Evolutionary conservation across 2,329 filamentous ascomycete species (phyloP).

Genomic region (Apiospora malaysiana): DNA sequence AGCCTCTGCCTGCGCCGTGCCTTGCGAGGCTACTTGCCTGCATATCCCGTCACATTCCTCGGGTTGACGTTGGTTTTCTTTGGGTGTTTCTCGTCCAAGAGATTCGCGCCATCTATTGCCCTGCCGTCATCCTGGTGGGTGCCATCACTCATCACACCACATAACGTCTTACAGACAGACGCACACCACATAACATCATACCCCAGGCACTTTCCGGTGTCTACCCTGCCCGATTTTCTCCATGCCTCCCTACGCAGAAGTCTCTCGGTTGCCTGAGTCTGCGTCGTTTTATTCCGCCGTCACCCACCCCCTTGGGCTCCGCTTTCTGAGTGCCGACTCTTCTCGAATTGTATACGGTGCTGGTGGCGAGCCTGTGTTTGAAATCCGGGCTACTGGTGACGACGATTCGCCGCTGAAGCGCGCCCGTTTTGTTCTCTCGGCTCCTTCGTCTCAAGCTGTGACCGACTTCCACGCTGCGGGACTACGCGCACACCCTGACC

Average conservation of each 20-base stretch:
- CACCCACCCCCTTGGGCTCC: slow-evolving; percentile 78
- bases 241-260: slow-evolving; percentile 62
- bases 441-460: slow-evolving; percentile 68
- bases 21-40: slow-evolving; percentile 30
- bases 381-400: slow-evolving; percentile 48
- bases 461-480: slow-evolving; percentile 75
- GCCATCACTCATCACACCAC: slow-evolving; percentile 3
- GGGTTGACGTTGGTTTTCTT: slow-evolving; percentile 7
- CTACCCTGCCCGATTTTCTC: slow-evolving; percentile 23
- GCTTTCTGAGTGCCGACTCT: slow-evolving; percentile 60
- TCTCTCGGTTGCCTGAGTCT: slow-evolving; percentile 78
- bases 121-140: background rate
- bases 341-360: slow-evolving; percentile 51
- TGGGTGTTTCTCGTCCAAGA: slow-evolving; percentile 8
- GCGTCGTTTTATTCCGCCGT: slow-evolving; percentile 84
- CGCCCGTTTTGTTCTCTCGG: slow-evolving; percentile 69
- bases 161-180: background rate
- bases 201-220: slow-evolving; percentile 19
- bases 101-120: background rate
- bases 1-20: slow-evolving; percentile 25
- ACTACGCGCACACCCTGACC: slow-evolving; percentile 64
- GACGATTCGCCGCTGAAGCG: slow-evolving; percentile 48
- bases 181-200: background rate
- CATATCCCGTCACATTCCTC: slow-evolving; percentile 20
- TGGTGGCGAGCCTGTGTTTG: slow-evolving; percentile 45